Conservation (phyloP, 2,329 filamentous ascomycete species). For the Corynespora cassiicola region DNA sequence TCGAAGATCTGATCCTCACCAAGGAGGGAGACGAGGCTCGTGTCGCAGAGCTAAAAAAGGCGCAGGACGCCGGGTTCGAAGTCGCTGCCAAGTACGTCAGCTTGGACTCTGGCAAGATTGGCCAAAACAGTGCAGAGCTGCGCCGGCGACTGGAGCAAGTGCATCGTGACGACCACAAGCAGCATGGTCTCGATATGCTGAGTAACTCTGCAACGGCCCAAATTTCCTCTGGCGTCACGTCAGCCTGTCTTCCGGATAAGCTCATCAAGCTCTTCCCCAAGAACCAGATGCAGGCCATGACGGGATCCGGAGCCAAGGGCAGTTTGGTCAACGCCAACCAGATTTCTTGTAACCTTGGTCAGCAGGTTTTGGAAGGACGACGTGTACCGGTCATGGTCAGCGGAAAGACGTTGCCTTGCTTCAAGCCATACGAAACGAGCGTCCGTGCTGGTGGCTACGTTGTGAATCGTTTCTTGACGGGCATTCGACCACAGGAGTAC, state of each 20-base stretch:
- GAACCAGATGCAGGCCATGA: conserved; percentile 99
- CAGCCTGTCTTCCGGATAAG: conserved; percentile 78
- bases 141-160: conserved; percentile 84
- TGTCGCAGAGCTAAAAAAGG: conserved; percentile 70
- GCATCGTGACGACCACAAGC: conserved; percentile 87
- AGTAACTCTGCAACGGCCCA: conserved; percentile 74
- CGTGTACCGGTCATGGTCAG: conserved; percentile 97
- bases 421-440: conserved; percentile 88
- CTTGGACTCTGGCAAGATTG: conserved; percentile 68
- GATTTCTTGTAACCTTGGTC: conserved; percentile 96
- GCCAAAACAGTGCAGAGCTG: conserved; percentile 73
- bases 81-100: conserved; percentile 90
- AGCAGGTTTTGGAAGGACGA: conserved; percentile 93
- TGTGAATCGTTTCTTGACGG: conserved; percentile 95
- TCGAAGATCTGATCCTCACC: conserved; percentile 92
- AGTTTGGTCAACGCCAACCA: conserved; percentile 92
- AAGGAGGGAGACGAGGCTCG: conserved; percentile 76
- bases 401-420: conserved; percentile 94
- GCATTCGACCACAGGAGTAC: conserved; percentile 95
- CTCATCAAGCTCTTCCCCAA: conserved; percentile 91
- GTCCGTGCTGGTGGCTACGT: conserved; percentile 92
- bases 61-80: conserved; percentile 73
- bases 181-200: conserved; percentile 86
- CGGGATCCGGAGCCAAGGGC: conserved; percentile 93
- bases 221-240: conserved; percentile 81